Evolutionary conservation across 164 flowering plant genomes (phyloP).

Genomic region (Macadamia integrifolia): DNA sequence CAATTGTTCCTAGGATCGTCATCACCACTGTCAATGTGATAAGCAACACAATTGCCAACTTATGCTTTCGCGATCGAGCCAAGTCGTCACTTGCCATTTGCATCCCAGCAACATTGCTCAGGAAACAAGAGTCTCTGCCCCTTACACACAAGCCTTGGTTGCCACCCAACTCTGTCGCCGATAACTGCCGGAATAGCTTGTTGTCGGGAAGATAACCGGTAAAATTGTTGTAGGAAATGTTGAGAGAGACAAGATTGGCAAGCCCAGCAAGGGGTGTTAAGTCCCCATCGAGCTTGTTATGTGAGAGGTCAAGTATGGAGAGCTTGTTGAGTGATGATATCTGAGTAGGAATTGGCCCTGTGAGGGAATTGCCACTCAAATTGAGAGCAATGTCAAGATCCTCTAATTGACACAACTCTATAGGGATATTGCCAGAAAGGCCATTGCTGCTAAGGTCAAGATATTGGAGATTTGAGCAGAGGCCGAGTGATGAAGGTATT

Average conservation of each 20-base stretch:
- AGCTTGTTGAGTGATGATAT: conserved; percentile 53
- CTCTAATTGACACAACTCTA: conserved; percentile 27
- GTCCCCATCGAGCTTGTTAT: conserved; percentile 42
- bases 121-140: conserved; percentile 45
- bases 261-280: conserved; percentile 49
- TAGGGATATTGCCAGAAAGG: conserved; percentile 39
- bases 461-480: conserved; percentile 38
- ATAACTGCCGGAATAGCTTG: conserved; percentile 60
- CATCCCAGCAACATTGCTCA: conserved; percentile 11
- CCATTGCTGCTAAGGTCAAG: conserved; percentile 50
- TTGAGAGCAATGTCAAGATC: conserved; percentile 48
- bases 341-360: conserved; percentile 39
- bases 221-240: conserved; percentile 69
- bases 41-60: conserved; percentile 55
- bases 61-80: conserved; percentile 31
- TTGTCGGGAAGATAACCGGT: conserved; percentile 68
- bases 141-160: conserved; percentile 51
- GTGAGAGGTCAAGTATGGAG: conserved; percentile 48
- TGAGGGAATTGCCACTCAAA: conserved; percentile 39
- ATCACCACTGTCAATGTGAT: conserved; percentile 42
- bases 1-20: conserved; percentile 48
- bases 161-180: conserved; percentile 50
- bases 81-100: conserved; percentile 10
- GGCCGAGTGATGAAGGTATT: conserved; percentile 39
- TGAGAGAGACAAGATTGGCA: conserved; percentile 61